Percentiles rank a stretch among this genome's conserved stretches.
phyloP scores from a whole-genome alignment of 2,329 filamentous ascomycete species.

The Reticulascus tulasneorum region DNA sequence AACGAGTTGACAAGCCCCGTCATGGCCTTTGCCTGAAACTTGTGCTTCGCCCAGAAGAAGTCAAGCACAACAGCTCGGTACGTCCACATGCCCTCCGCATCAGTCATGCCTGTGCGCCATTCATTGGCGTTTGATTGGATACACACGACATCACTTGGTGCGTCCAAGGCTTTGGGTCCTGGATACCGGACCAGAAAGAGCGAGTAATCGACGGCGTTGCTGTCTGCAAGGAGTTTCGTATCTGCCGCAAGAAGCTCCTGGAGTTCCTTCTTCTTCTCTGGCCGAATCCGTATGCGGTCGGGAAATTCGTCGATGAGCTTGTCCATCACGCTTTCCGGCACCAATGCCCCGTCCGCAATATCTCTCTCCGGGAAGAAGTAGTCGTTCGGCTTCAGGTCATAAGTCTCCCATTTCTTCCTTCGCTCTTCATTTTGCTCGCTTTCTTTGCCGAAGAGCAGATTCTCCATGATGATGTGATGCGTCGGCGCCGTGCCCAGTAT shows the following conservation, averaged over 20 bases:
- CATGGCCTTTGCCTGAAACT: constrained; percentile 60
- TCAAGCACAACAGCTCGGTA: constrained; percentile 67
- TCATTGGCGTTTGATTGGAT: constrained; percentile 20
- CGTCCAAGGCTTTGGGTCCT: constrained; percentile 9
- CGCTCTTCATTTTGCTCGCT: constrained; percentile 31
- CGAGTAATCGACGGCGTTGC: constrained; percentile 72
- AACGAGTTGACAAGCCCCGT: constrained; percentile 61
- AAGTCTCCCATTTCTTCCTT: constrained; percentile 58
- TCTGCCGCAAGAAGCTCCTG: constrained; percentile 54
- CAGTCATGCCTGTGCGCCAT: constrained; percentile 61
- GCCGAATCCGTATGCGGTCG: constrained; percentile 58
- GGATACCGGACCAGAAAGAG: constrained; percentile 61
- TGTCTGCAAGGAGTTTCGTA: constrained; percentile 56
- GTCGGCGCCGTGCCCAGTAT: constrained; percentile 58
- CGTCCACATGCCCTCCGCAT: constrained; percentile 59
- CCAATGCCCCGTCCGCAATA: constrained; percentile 59
- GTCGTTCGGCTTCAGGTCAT: constrained; percentile 68
- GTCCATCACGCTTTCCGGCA: constrained; percentile 61
- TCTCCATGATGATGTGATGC: constrained; percentile 77
- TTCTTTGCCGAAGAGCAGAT: constrained; percentile 60
- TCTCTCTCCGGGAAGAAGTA: constrained; percentile 77
- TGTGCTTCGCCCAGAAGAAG: constrained; percentile 77
- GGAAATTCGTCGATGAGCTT: constrained; percentile 65
- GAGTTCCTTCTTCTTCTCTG: constrained; percentile 52
- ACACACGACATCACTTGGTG: constrained; percentile 32